Evolutionary conservation across 2,329 filamentous ascomycete species (phyloP).

Genomic region (Colletotrichum coccodes): DNA sequence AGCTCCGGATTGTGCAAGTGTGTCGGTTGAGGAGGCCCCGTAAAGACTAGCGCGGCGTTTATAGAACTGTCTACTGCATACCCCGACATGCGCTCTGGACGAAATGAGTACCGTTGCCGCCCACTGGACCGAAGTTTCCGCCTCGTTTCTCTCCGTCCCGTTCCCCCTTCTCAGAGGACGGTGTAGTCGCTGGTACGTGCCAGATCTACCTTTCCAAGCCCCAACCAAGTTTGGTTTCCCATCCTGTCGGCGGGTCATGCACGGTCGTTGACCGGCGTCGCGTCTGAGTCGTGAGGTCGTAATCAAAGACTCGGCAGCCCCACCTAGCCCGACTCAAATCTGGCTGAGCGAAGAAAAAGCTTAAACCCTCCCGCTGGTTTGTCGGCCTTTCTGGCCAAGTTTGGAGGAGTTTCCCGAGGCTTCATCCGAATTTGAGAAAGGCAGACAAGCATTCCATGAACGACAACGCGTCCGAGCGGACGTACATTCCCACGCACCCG

Average conservation of each 20-base stretch:
- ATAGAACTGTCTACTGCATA: neutral
- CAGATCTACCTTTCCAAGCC: neutral
- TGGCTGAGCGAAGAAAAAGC: constrained; percentile 4
- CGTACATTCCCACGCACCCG: neutral
- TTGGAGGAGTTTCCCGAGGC: neutral
- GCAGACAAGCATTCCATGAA: neutral
- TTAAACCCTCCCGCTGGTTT: neutral
- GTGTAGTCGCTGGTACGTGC: neutral
- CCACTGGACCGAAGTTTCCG: constrained; percentile 3
- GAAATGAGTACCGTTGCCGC: neutral
- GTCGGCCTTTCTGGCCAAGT: neutral
- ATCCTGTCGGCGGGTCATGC: constrained; percentile 3
- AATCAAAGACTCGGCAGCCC: neutral
- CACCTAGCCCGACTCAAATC: neutral
- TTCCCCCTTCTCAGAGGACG: neutral
- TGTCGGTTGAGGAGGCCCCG: neutral
- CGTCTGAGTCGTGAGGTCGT: constrained; percentile 8
- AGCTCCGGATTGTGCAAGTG: constrained; percentile 3
- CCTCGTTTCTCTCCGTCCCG: neutral
- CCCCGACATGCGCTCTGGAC: neutral
- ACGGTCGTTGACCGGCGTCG: neutral
- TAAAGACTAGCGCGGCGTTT: constrained; percentile 3
- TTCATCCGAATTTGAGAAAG: constrained; percentile 23
- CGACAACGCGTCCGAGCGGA: constrained; percentile 7
- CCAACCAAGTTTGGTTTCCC: neutral